Conservation (phyloP, 129 eudicot genomes). For the Dittrichia graveolens region DNA sequence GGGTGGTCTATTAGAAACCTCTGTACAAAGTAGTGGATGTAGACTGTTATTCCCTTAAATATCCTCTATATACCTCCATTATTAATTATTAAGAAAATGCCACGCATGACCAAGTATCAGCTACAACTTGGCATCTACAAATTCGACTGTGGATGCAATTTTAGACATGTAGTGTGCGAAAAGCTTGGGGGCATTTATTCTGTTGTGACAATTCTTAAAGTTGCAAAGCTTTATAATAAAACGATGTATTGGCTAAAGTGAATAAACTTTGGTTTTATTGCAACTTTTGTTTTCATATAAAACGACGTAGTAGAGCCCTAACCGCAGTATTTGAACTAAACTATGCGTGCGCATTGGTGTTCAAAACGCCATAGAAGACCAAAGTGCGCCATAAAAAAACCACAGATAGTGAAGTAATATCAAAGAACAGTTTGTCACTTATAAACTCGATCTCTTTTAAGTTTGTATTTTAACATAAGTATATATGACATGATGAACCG, state of each 20-base stretch:
- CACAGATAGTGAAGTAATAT: no score
- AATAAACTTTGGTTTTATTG: neutral
- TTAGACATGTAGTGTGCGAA: neutral
- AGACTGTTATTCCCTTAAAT: neutral
- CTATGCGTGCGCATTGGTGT: neutral
- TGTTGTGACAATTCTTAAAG: conserved; percentile 13
- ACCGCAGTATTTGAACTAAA: neutral
- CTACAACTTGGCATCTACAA: neutral
- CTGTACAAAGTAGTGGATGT: neutral
- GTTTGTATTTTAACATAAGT: no score
- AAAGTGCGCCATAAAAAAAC: no score
- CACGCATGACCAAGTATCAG: conserved; percentile 3
- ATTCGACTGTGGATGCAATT: conserved; percentile 1
- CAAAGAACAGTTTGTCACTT: no score
- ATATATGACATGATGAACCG: no score
- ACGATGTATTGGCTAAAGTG: neutral
- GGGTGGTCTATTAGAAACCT: neutral
- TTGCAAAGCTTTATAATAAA: conserved; percentile 18
- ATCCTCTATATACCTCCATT: conserved; percentile 5
- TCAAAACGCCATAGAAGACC: no score
- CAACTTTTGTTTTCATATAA: neutral
- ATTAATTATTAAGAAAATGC: conserved; percentile 9
- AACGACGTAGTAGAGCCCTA: neutral
- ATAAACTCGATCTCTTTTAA: no score
- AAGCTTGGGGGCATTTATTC: conserved; percentile 19